phyloP scores from a whole-genome alignment of 768 basidiomycete genomes.

The Hemileccinum rubropunctum region DNA sequence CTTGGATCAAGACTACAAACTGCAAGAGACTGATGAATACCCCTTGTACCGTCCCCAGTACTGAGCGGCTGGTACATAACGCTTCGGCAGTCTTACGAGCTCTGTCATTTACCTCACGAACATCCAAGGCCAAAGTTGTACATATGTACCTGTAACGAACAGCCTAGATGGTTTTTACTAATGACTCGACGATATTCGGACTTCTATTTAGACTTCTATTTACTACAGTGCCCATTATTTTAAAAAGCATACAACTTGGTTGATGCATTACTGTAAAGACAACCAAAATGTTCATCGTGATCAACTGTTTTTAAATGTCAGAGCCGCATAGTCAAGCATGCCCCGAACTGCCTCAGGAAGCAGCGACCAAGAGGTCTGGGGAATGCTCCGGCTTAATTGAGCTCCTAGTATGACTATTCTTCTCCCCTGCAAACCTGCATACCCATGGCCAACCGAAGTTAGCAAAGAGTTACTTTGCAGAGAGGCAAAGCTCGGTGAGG shows the following conservation, averaged over 20 bases:
- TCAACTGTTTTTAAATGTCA: constrained; percentile 40
- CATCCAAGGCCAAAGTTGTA: no score
- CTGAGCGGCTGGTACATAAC: constrained; percentile 4
- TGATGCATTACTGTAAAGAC: neutral
- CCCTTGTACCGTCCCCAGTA: constrained; percentile 36
- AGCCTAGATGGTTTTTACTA: no score
- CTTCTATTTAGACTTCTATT: neutral
- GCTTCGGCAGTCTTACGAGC: neutral
- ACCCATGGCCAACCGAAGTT: constrained; percentile 48
- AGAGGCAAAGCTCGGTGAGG: constrained; percentile 29
- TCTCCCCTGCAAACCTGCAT: constrained; percentile 47
- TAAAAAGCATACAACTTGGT: neutral
- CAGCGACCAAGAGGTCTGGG: constrained; percentile 40
- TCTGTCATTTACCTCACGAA: neutral
- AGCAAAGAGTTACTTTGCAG: constrained; percentile 55
- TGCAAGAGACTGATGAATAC: constrained; percentile 25
- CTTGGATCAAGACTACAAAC: constrained; percentile 32
- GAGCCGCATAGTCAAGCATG: constrained; percentile 77
- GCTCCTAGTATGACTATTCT: constrained; percentile 35
- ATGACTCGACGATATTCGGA: neutral
- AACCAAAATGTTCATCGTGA: neutral
- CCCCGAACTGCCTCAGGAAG: constrained; percentile 41
- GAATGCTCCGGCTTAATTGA: constrained; percentile 83
- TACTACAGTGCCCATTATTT: neutral
- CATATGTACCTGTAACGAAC: no score